phyloP scores from a whole-genome alignment of 1,139 yeast species.

The Geotrichum restrictum region DNA sequence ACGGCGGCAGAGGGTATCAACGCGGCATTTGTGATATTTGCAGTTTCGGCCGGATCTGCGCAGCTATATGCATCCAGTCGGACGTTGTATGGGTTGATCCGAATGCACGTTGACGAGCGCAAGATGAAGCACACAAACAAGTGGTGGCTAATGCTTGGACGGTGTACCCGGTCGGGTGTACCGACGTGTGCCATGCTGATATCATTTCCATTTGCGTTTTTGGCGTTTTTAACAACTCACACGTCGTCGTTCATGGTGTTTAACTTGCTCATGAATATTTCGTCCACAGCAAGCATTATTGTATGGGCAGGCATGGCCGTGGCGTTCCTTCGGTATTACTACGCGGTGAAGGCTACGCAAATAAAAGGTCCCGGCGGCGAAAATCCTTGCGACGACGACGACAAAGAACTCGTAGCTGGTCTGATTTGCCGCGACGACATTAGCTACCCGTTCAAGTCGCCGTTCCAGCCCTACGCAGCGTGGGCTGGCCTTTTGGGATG shows the following conservation, averaged over 20 bases:
- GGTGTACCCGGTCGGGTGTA: slow-evolving; percentile 62
- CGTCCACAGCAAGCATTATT: slow-evolving; percentile 66
- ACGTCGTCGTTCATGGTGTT: slow-evolving; percentile 62
- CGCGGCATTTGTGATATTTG: slow-evolving; percentile 67
- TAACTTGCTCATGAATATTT: slow-evolving; percentile 58
- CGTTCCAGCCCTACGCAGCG: slow-evolving; percentile 73
- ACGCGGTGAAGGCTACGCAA: slow-evolving; percentile 49
- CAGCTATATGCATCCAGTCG: slow-evolving; percentile 76
- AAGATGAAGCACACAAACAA: slow-evolving; percentile 49
- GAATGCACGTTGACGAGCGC: slow-evolving; percentile 17
- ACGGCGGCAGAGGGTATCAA: slow-evolving; percentile 58
- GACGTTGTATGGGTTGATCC: slow-evolving; percentile 70
- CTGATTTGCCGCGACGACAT: slow-evolving; percentile 33
- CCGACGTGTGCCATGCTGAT: slow-evolving; percentile 68
- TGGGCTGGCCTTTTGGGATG: slow-evolving; percentile 61
- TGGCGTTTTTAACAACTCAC: slow-evolving; percentile 58
- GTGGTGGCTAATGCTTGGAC: slow-evolving; percentile 58
- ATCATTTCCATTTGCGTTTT: slow-evolving; percentile 56
- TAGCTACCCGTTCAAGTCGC: slow-evolving; percentile 69
- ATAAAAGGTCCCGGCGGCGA: slow-evolving; percentile 41
- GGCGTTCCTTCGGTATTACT: slow-evolving; percentile 64
- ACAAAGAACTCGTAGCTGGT: slow-evolving; percentile 21
- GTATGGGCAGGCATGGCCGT: slow-evolving; percentile 83
- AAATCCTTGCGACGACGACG: slow-evolving; percentile 36
- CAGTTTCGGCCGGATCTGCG: slow-evolving; percentile 71